Evolutionary conservation across 345 rosid species (phyloP).

Genomic region (Physaria fendleri): DNA sequence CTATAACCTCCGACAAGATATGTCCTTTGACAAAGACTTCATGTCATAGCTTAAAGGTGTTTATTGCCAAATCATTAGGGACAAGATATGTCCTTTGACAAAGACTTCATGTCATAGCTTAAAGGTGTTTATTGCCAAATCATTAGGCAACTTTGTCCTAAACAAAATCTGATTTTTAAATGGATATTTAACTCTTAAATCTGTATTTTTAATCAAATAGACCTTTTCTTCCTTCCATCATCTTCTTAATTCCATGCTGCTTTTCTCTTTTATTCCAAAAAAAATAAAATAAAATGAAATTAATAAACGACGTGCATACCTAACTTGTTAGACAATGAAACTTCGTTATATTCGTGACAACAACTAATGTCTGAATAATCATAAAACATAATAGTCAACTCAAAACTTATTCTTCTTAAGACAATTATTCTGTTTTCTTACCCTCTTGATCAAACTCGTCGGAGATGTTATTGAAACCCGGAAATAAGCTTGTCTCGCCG

Average conservation of each 20-base stretch:
- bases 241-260: not conserved
- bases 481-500: slow-evolving; percentile 17
- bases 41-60: no score
- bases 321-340: slow-evolving; percentile 1
- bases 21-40: no score
- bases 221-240: not conserved
- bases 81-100: no score
- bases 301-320: slow-evolving; percentile 21
- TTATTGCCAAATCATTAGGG: not conserved
- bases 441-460: not conserved
- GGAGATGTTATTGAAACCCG: slow-evolving; percentile 12
- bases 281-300: not conserved
- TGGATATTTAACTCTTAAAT: not conserved
- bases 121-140: not conserved
- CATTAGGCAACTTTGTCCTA: not conserved
- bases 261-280: not conserved
- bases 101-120: no score
- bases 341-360: slow-evolving; percentile 21
- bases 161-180: not conserved
- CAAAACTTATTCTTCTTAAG: slow-evolving; percentile 9
- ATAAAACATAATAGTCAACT: slow-evolving; percentile 14
- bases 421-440: not conserved
- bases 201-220: not conserved
- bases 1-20: no score
- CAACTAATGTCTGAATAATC: slow-evolving; percentile 15